Percentiles rank a stretch among this genome's conserved stretches.
Conservation (phyloP, 176 grass and related monocot genomes). For the Sorghum bicolor region DNA sequence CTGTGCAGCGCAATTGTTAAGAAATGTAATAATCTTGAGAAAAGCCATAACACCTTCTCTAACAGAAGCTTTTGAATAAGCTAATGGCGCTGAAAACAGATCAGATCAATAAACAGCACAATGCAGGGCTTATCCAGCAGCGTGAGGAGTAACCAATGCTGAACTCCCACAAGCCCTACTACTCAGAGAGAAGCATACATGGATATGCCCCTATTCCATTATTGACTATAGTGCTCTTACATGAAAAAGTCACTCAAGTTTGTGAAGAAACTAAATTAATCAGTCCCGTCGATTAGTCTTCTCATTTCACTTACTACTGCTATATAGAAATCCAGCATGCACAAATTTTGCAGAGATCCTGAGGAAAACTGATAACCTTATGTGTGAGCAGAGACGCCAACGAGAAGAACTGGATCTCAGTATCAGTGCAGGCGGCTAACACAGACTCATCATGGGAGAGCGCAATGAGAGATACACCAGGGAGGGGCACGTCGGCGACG, state of each 20-base stretch:
- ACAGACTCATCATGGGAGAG: constrained; percentile 66
- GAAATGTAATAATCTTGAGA: neutral
- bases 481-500: constrained; percentile 62
- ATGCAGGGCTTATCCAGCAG: neutral
- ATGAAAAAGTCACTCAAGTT: neutral
- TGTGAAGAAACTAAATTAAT: neutral
- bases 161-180: neutral
- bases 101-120: neutral
- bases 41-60: neutral
- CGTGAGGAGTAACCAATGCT: neutral
- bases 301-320: neutral
- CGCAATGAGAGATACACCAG: constrained; percentile 56
- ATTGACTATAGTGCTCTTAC: constrained; percentile 2
- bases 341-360: neutral
- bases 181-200: neutral
- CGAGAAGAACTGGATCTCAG: constrained; percentile 77
- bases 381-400: constrained; percentile 61
- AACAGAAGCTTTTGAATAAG: neutral
- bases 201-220: neutral
- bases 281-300: neutral
- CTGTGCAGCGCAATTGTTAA: constrained; percentile 23
- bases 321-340: neutral
- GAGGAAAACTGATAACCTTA: constrained; percentile 25
- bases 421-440: constrained; percentile 50
- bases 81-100: neutral